Evolutionary conservation across 2,329 filamentous ascomycete genomes (phyloP), one percentile per base, ranked within the genome.

Genomic region (Cytospora paraplurivora): DNA sequence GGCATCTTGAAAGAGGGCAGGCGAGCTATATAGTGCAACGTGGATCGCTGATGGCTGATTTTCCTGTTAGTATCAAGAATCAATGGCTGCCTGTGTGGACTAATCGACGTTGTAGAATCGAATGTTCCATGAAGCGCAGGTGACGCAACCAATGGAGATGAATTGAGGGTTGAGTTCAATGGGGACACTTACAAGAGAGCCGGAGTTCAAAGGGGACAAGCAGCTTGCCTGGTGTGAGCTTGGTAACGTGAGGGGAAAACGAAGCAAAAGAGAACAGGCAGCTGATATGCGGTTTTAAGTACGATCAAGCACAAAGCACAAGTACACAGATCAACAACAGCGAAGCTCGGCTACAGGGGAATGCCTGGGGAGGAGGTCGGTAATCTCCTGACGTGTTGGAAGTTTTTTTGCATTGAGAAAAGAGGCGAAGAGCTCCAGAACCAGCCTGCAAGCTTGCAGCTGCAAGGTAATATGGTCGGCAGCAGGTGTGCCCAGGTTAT

Each of bases 1-100:
- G 79, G 77, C 82, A 84, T 84, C 56, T 59, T 67, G 66, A 11
- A 61, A 19, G 41, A 53, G 56, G 32, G 11, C 12, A 41, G 32
- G 15, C 35, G 49, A 27, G 19, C 27, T 54, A 37, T 12, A 35
- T 53, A 53, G n/a, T 61, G 32, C 61, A 60, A 21, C 51, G 33
- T 54, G 53, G 56, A 56, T 57, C 33, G 57, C 15, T 49, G 51
- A 41, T 34, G 34, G 33, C 33, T 50, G 32, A 7, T 15, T 49
- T 17, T 27, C 15, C 19, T 15, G 60, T 57, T 17, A 44, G 60
- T 38, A 32, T 21, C 5, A 34, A 12, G 33, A 41, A 10, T 62
- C 49, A 35, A 27, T 27, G 17, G 47, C 32, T 35, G 49, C 37
- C 1, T 13, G n/a, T 32, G n/a, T 54, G 61, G 54, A 19, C 55